Conservation (phyloP, 257 asterid genomes). For the Scutellaria minor region DNA sequence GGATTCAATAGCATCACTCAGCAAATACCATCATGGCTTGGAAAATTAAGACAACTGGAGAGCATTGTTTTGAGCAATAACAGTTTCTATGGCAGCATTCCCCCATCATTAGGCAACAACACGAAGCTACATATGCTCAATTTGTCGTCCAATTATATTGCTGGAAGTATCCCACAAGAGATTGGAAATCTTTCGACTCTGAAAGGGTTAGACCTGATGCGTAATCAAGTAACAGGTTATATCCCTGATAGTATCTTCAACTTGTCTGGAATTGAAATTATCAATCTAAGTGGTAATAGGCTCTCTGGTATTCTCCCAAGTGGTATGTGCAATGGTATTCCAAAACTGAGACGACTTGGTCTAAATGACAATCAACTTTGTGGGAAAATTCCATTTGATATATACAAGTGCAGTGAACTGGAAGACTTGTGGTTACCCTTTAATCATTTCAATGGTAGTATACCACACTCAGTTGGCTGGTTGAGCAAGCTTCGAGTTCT, state of each 20-base stretch:
- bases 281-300: slow-evolving; percentile 39
- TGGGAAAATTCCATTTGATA: slow-evolving; percentile 38
- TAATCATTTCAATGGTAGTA: slow-evolving; percentile 46
- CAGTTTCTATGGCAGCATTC: slow-evolving; percentile 53
- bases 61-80: slow-evolving; percentile 41
- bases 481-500: slow-evolving; percentile 28
- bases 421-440: slow-evolving; percentile 24
- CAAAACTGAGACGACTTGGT: slow-evolving; percentile 25
- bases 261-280: slow-evolving; percentile 32
- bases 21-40: slow-evolving; percentile 51
- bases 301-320: slow-evolving; percentile 40
- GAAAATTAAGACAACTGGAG: slow-evolving; percentile 40
- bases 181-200: slow-evolving; percentile 38
- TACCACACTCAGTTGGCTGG: slow-evolving; percentile 38
- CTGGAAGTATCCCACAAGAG: slow-evolving; percentile 47
- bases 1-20: slow-evolving; percentile 47
- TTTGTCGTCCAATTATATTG: slow-evolving; percentile 41
- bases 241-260: slow-evolving; percentile 41
- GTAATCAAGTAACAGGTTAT: slow-evolving; percentile 36
- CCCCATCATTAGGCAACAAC: slow-evolving; percentile 43
- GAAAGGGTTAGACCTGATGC: slow-evolving; percentile 35
- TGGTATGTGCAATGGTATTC: slow-evolving; percentile 23
- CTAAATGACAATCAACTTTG: slow-evolving; percentile 41
- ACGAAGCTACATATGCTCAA: slow-evolving; percentile 42
- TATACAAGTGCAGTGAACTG: slow-evolving; percentile 42